phyloP scores from a whole-genome alignment of 768 basidiomycete species.

The Mycena alexandri region DNA sequence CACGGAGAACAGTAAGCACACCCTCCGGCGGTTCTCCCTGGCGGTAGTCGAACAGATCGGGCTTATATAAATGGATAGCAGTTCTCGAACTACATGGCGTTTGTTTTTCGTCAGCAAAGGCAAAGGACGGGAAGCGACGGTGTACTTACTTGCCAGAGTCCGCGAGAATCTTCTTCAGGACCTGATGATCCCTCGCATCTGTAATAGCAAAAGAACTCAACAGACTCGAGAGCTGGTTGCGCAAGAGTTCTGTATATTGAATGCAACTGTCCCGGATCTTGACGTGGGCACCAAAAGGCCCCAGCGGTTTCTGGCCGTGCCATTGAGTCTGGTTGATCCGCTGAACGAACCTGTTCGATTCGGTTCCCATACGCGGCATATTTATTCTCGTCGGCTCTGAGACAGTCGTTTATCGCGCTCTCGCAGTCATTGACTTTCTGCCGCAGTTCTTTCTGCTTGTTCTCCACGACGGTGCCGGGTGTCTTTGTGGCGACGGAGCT shows the following conservation, averaged over 20 bases:
- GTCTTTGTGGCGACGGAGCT: slow-evolving; percentile 47
- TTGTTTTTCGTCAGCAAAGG: neutral
- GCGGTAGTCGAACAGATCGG: slow-evolving; percentile 86
- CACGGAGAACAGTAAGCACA: slow-evolving; percentile 83
- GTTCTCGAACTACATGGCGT: slow-evolving; percentile 53
- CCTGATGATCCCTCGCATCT: slow-evolving; percentile 69
- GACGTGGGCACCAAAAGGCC: slow-evolving; percentile 86
- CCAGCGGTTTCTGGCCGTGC: slow-evolving; percentile 76
- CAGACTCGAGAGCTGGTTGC: slow-evolving; percentile 66
- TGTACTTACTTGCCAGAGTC: slow-evolving; percentile 72
- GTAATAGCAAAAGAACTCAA: slow-evolving; percentile 84
- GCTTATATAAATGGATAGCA: slow-evolving; percentile 73
- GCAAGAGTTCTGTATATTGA: slow-evolving; percentile 75
- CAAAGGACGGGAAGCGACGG: neutral
- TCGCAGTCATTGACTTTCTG: slow-evolving; percentile 60
- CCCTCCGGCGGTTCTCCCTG: slow-evolving; percentile 75
- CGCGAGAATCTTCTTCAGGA: slow-evolving; percentile 69
- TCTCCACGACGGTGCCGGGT: slow-evolving; percentile 55
- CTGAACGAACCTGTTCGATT: slow-evolving; percentile 69
- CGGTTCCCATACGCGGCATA: slow-evolving; percentile 73
- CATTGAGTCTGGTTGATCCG: slow-evolving; percentile 66
- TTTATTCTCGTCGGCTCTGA: slow-evolving; percentile 66
- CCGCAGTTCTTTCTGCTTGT: slow-evolving; percentile 47
- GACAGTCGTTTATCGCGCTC: slow-evolving; percentile 62
- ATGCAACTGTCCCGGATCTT: slow-evolving; percentile 70